Evolutionary conservation across 345 rosid genomes (phyloP), one percentile per base, ranked within the genome.

Genomic region (Carallia pectinifolia): DNA sequence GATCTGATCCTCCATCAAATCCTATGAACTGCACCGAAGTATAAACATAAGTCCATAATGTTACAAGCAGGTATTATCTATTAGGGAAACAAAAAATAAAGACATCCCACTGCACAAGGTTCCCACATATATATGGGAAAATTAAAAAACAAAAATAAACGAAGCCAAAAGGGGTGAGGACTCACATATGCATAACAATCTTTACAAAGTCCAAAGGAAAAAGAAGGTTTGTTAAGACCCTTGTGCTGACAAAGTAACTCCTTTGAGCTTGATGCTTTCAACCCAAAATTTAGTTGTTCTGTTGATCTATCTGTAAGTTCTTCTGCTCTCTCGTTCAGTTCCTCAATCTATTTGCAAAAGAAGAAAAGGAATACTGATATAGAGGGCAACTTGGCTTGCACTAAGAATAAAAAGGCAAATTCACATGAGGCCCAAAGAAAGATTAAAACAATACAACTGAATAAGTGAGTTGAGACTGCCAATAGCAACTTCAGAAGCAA

Each of bases 1-100:
- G 96, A 83, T 92, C 88, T 58, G 84, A 81, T 64, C 97, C 99
- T 62, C 96, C 97, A 61, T 81, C 90, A 72, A 92, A 85, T 68
- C 99, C 99, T 77, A 81, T 76, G 73, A 89, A 85, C 97, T 92
- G 87, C 76, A 76, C 37, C 36, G 70, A 69, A 66, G 53, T 33
- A 62, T 59, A 38, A 62, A 71, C 48, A 73, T 23, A 48, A 47
- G 72, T 58, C 62, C 30, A 44, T 54, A 38, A 40, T 60, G 40
- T 30, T 3, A 61, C 37, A 54, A 76, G 62, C 47, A 68, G 8
- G 4, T 39, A 15, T 65, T 37, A 44, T 44, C 16, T 12, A 44
- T 44, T 12, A 44, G 50, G 48, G 16, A 44, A 40, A 44, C 50
- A 44, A 10, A 44, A 12, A 44, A 12, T 1, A 1, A 16, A 3